A percentile compares a stretch with the other conserved stretches of the same genome.
These are phyloP conservation scores for Neurospora hispaniola DNA, from an alignment of 495 filamentous ascomycete species.

Conservation along the genomic window DNA sequence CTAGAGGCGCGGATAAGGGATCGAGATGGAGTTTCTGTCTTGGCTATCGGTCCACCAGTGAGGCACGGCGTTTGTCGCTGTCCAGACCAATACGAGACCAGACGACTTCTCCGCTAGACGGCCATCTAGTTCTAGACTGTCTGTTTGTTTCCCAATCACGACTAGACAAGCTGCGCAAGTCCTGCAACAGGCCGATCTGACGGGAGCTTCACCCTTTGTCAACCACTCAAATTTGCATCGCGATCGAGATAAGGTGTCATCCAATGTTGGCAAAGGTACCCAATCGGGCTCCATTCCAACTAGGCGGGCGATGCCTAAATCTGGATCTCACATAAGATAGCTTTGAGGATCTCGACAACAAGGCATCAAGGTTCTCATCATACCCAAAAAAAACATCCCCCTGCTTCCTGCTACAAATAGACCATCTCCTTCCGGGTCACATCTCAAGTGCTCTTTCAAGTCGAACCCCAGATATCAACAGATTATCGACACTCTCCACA, in stretches of 20 bases:
- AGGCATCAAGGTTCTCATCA: not conserved
- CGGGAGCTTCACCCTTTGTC: not conserved
- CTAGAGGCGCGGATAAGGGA: not conserved
- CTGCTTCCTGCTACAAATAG: not conserved
- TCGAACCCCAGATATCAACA: not conserved
- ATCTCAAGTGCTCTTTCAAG: not conserved
- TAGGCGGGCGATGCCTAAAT: not conserved
- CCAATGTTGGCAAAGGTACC: not conserved
- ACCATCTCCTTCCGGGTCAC: not conserved
- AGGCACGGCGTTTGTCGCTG: not conserved
- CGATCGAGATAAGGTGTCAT: not conserved
- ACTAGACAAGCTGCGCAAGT: not conserved
- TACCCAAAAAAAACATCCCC: not conserved
- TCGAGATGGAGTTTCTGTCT: not conserved
- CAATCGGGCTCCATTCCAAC: not conserved
- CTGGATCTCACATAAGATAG: not conserved
- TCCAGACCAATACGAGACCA: not conserved
- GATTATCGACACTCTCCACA: not conserved
- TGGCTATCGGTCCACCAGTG: not conserved
- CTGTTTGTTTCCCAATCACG: not conserved
- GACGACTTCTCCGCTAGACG: not conserved
- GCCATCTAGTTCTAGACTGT: not conserved
- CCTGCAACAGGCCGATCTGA: not conserved
- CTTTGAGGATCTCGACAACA: not conserved
- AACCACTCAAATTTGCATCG: not conserved